Base-by-base conservation (phyloP, 345 rosid genomes). In the Eutrema japonicum region DNA sequence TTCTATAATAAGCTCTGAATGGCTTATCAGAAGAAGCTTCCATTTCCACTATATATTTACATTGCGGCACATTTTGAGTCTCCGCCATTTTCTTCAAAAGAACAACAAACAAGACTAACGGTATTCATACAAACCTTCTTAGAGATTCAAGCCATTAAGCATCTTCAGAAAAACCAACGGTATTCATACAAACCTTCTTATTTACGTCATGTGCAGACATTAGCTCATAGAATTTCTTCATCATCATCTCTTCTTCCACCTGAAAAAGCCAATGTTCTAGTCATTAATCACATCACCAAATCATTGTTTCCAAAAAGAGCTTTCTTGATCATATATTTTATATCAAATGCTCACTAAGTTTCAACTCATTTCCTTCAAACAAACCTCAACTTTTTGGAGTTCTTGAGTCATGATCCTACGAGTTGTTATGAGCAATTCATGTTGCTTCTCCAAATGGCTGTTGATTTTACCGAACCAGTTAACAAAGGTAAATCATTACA, bases 201-300 rank as follows among this genome's bases (percentile, higher is more conserved):
- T 63, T n/a, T 7, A 2, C 4, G 2, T 29, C 10, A 10, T 7
- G 33, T 16, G 43, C 16, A 64, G 29, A 30, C 53, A 63, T 45
- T 10, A 63, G 10, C 10, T 14, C 55, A 30, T 47, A 47, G 2
- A 33, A 16, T 18, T 64, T 64, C 10, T 38, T 0, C 55, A 32
- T 48, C 43, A 47, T 16, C 43, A 64, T 47, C 43, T 64, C 68
- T 45, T 63, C 40, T 33, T 64, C 68, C 55, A 63, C 67, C 67
- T 61, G 11, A 7, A 41, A 60, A 18, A 6, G 7, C 16, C 30
- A 49, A 49, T 7, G 10, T n/a, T 7, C 18, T 45, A 45, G 8
- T 45, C 49, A 45, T 13, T 45, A 45, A 45, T 45, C 49, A 9
- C n/a, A 36, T 36, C 43, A 58, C 3, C 27, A 8, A 35, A 16